Evolutionary conservation across 139 green algal species (phyloP).

Genomic region (Chlamydomonas schloesseri): DNA sequence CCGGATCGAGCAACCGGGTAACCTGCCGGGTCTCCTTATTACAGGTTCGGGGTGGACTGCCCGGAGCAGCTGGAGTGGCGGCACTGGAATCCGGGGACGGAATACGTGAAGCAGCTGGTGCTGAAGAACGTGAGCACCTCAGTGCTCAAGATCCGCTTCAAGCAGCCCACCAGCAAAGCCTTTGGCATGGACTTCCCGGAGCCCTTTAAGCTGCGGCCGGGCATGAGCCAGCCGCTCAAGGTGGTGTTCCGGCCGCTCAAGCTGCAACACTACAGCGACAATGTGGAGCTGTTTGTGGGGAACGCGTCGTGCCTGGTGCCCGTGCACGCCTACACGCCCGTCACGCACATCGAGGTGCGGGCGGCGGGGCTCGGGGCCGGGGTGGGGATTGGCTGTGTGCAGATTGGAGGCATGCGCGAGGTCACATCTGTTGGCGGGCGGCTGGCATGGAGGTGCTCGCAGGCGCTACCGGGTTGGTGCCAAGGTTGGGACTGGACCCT

Average conservation of each 20-base stretch:
- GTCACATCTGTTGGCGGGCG: too few species aligned
- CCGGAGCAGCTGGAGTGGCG: constrained; percentile 71
- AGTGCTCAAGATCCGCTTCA: constrained; percentile 72
- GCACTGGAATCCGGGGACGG: constrained; percentile 71
- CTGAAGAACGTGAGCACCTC: constrained; percentile 79
- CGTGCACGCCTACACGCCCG: constrained; percentile 61
- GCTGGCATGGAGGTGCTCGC: too few species aligned
- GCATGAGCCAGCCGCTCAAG: constrained; percentile 75
- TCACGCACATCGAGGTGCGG: constrained; percentile 59
- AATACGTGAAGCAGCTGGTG: constrained; percentile 69
- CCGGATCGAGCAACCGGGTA: too few species aligned
- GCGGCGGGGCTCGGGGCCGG: too few species aligned
- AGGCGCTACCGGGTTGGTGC: too few species aligned
- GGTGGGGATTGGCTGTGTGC: too few species aligned
- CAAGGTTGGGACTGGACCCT: too few species aligned
- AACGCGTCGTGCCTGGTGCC: constrained; percentile 60
- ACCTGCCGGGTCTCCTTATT: background rate
- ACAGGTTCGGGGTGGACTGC: constrained; percentile 81
- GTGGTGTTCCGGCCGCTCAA: constrained; percentile 75
- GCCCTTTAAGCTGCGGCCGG: constrained; percentile 72
- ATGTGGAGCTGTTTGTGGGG: constrained; percentile 64
- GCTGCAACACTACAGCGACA: constrained; percentile 69
- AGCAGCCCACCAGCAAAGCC: constrained; percentile 68
- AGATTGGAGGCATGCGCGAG: too few species aligned
- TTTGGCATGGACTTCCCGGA: constrained; percentile 86